Base-by-base conservation (phyloP, 192 early-diverging fungal species). In the Gonapodya sp. region DNA sequence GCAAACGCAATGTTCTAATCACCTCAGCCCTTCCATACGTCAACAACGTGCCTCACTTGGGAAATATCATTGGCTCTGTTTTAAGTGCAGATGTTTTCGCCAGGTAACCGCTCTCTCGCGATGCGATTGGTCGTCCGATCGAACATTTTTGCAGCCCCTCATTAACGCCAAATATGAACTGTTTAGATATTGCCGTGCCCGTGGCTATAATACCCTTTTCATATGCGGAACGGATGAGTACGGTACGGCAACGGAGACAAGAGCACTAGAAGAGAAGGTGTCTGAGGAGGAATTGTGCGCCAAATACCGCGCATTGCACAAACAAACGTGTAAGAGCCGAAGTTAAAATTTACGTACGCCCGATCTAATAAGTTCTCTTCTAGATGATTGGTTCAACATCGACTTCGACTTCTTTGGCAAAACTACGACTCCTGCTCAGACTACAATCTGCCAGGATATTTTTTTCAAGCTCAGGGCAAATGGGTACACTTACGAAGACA, bases 141-240 rank as follows among this genome's bases (percentile, higher is more conserved):
- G 79, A 74, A 72, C 33, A 34, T 2, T 18, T 74, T 34, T 36
- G 34, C 31, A 36, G 78, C 36, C 32, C 1, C 74, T 77, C 73
- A 2, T 36, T 30, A 46, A 80, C 34, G 37, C 32, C 31, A 83
- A 30, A 24, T 78, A 75, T 18, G 74, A n/a, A 32, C 34, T 35
- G 31, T 46, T 80, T 34, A 92, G 93, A 84, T 99, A 93, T 89
- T 93, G 92, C 73, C 96, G 98, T 74, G 82, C 91, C 35, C 94
- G 97, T 74, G 94, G 92, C 31, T 90, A 93, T 85, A 99, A 99
- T 85, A 94, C 94, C 1, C 84, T 98, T 24, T 97, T 92, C 82
- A 91, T 99, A 80, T 94, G 95, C 87, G 98, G 98, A 81, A 98
- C 98, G 0, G 98, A 99, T 86, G 98, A 99, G 87, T 98, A 98